Conservation (phyloP, 1,284 basidiomycete genomes). For the Tylopilus sp. region DNA sequence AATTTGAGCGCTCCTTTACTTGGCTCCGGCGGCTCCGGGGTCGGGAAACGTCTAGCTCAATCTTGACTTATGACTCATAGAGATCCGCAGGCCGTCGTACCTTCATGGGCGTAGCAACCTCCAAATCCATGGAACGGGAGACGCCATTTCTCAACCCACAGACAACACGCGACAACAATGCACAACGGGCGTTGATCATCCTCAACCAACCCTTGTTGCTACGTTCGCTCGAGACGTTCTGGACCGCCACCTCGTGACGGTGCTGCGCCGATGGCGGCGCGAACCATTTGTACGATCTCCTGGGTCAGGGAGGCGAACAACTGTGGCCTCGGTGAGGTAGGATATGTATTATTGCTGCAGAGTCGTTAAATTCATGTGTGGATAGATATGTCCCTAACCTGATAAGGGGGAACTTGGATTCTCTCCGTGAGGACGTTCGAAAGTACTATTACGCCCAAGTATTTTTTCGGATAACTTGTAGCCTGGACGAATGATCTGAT, state of each 20-base stretch:
- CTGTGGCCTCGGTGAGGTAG: slow-evolving; percentile 43
- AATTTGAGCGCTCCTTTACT: too few relatives aligned
- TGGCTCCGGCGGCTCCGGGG: too few relatives aligned
- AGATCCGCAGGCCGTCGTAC: too few relatives aligned
- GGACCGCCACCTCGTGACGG: slow-evolving; percentile 72
- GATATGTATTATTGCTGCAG: neutral
- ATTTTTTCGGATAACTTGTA: slow-evolving; percentile 26
- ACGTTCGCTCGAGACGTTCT: slow-evolving; percentile 72
- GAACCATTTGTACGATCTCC: slow-evolving; percentile 84
- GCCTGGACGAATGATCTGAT: slow-evolving; percentile 14
- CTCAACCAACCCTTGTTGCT: slow-evolving; percentile 89
- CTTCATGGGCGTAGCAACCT: too few relatives aligned
- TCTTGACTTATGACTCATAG: too few relatives aligned
- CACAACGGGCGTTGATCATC: slow-evolving; percentile 75
- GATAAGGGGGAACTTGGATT: slow-evolving; percentile 96
- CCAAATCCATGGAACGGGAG: too few relatives aligned
- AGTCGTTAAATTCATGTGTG: slow-evolving; percentile 14
- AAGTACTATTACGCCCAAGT: slow-evolving; percentile 76
- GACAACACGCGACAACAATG: slow-evolving; percentile 6
- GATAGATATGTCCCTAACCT: slow-evolving; percentile 82
- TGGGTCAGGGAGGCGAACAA: slow-evolving; percentile 44
- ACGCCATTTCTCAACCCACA: too few relatives aligned
- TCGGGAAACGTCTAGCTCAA: too few relatives aligned
- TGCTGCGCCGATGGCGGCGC: slow-evolving; percentile 96
- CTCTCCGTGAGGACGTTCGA: slow-evolving; percentile 80